Conservation (phyloP, 768 basidiomycete species). For the Mycena crocata region DNA sequence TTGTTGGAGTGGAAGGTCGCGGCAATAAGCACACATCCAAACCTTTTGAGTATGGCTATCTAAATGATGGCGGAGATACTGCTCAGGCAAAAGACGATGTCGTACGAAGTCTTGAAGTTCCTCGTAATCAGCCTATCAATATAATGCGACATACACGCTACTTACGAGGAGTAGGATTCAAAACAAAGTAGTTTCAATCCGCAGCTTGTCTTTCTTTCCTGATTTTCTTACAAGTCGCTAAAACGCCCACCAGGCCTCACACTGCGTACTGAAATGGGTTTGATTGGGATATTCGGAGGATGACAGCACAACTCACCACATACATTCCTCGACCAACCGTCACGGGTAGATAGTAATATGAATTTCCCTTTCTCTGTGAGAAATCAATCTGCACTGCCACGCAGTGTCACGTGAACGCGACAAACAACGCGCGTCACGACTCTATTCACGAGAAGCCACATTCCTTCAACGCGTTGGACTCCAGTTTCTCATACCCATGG, state of each 20-base stretch:
- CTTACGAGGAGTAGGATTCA: too few relatives aligned
- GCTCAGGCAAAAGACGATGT: not conserved
- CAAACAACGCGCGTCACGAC: slow-evolving; percentile 6
- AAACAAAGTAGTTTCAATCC: not conserved
- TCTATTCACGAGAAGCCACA: too few relatives aligned
- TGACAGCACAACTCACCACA: too few relatives aligned
- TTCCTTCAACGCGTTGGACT: slow-evolving; percentile 5
- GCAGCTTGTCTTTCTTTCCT: slow-evolving; percentile 14
- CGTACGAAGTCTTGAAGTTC: too few relatives aligned
- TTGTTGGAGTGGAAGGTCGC: slow-evolving; percentile 1
- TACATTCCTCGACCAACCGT: too few relatives aligned
- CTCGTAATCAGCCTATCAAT: slow-evolving; percentile 1
- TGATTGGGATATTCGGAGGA: too few relatives aligned
- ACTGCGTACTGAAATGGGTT: too few relatives aligned
- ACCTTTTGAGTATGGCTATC: too few relatives aligned
- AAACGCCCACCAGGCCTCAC: slow-evolving; percentile 1
- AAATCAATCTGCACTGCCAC: too few relatives aligned
- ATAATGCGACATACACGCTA: slow-evolving; percentile 4
- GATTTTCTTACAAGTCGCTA: not conserved
- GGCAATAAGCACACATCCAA: slow-evolving; percentile 16
- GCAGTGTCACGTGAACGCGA: not conserved
- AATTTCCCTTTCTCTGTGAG: slow-evolving; percentile 10
- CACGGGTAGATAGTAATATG: not conserved
- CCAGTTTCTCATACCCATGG: slow-evolving; percentile 48
- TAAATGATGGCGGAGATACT: not conserved